Evolutionary conservation across 129 eudicot genomes (phyloP).

Genomic region (Silybum marianum): DNA sequence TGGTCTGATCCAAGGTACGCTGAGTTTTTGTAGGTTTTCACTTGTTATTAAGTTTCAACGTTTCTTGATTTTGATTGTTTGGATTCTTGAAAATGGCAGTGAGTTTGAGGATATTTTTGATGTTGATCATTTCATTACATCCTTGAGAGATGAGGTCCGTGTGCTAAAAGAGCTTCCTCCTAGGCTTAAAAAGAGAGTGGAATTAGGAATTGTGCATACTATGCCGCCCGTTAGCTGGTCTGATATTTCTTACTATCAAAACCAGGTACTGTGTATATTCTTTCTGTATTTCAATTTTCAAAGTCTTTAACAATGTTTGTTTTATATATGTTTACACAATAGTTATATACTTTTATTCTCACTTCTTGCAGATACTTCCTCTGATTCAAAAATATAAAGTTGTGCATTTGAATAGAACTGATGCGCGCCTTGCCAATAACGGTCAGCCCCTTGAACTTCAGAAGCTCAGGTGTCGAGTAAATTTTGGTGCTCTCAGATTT

Average conservation of each 20-base stretch:
- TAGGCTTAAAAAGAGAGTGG: conserved; percentile 81
- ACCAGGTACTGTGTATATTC: conserved; percentile 55
- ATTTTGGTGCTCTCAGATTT: conserved; percentile 75
- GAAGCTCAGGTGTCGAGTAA: conserved; percentile 89
- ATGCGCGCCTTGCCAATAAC: conserved; percentile 95
- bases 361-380: conserved; percentile 76
- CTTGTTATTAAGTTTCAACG: background rate
- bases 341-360: background rate
- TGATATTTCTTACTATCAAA: conserved; percentile 85
- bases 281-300: background rate
- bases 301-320: background rate
- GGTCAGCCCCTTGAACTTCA: conserved; percentile 77
- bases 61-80: conserved; percentile 15
- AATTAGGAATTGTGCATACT: conserved; percentile 64
- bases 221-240: conserved; percentile 99
- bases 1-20: conserved; percentile 97
- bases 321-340: background rate
- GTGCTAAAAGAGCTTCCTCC: conserved; percentile 91
- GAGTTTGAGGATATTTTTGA: conserved; percentile 96
- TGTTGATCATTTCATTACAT: conserved; percentile 90
- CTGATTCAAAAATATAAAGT: conserved; percentile 82
- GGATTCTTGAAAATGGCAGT: conserved; percentile 42
- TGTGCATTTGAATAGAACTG: conserved; percentile 92
- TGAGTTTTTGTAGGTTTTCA: background rate
- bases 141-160: conserved; percentile 96